phyloP scores from a whole-genome alignment of 768 basidiomycete genomes.

The Lactarius hatsudake region DNA sequence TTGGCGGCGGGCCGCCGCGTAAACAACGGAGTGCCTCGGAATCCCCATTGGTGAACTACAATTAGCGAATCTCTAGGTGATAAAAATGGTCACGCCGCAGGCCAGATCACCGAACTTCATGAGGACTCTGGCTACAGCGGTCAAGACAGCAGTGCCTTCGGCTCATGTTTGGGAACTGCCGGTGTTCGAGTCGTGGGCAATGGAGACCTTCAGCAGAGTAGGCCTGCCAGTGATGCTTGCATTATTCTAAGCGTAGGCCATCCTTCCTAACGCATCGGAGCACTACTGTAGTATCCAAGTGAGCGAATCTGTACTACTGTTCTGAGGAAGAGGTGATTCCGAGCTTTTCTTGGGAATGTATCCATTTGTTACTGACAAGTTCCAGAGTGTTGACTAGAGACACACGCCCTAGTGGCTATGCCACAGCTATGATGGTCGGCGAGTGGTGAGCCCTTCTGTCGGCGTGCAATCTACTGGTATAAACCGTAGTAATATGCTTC shows the following conservation, averaged over 20 bases:
- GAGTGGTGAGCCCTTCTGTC: constrained; percentile 14
- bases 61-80: constrained; percentile 51
- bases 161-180: constrained; percentile 47
- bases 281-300: background rate
- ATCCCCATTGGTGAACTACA: constrained; percentile 39
- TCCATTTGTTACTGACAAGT: background rate
- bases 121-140: constrained; percentile 35
- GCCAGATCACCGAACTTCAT: constrained; percentile 46
- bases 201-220: constrained; percentile 55
- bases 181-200: constrained; percentile 34
- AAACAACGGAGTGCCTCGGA: constrained; percentile 39
- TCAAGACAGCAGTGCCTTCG: constrained; percentile 24
- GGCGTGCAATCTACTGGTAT: too few species aligned
- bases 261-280: background rate
- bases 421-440: too few species aligned
- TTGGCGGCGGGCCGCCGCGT: too few species aligned
- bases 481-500: too few species aligned
- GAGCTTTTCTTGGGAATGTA: background rate
- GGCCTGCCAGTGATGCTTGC: constrained; percentile 46
- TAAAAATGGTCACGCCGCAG: constrained; percentile 42
- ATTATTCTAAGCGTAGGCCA: constrained; percentile 53
- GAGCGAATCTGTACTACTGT: constrained; percentile 39
- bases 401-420: constrained; percentile 47
- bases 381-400: constrained; percentile 36
- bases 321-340: constrained; percentile 42